Percentiles rank a stretch among this genome's conserved stretches.
phyloP scores from a whole-genome alignment of 192 early-diverging fungal species.

The Endogone sp. region DNA sequence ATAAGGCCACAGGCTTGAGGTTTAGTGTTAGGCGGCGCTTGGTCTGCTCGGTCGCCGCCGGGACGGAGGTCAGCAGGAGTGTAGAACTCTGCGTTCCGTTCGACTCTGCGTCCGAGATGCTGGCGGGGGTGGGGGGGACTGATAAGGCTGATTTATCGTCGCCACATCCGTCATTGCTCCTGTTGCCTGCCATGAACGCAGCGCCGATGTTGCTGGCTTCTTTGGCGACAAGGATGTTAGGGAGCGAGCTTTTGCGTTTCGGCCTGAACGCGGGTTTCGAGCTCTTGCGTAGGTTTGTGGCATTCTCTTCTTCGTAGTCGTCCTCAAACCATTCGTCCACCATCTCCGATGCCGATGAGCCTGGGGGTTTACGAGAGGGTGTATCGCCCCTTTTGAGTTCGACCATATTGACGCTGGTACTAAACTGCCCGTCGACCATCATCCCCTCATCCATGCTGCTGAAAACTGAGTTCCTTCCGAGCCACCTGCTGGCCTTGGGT shows the following conservation, averaged over 20 bases:
- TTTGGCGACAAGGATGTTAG: neutral
- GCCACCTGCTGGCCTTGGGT: neutral
- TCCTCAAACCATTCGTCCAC: neutral
- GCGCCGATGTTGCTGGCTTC: too few species aligned
- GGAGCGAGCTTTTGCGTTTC: neutral
- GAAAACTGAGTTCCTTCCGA: neutral
- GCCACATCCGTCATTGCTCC: neutral
- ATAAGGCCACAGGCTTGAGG: neutral
- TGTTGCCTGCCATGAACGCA: neutral
- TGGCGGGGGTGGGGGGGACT: neutral
- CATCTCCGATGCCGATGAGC: neutral
- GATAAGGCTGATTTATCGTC: neutral
- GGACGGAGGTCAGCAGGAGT: neutral
- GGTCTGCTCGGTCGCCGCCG: neutral
- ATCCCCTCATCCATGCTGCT: neutral
- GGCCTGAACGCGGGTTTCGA: neutral
- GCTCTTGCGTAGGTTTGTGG: neutral
- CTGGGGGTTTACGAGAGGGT: neutral
- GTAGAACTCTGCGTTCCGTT: neutral
- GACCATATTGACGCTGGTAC: neutral
- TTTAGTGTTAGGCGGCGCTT: neutral
- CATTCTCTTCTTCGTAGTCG: neutral
- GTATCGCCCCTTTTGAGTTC: neutral
- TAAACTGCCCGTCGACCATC: neutral
- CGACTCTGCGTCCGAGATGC: neutral